Evolutionary conservation across 2,329 filamentous ascomycete species (phyloP).

Genomic region (Colletotrichum sp.): DNA sequence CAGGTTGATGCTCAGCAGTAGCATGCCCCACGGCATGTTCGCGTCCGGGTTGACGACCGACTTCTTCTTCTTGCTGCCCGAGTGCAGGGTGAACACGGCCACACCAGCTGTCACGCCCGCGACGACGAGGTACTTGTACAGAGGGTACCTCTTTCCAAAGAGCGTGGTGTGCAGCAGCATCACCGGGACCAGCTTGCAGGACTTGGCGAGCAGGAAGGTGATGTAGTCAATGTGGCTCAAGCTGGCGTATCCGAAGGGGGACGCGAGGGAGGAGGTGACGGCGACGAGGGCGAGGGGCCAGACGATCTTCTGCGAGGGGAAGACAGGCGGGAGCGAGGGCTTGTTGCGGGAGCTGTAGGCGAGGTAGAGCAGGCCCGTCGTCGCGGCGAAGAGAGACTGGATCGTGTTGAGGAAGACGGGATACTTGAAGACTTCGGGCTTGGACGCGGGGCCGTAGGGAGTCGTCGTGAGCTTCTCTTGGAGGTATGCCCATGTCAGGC

Average conservation of each 20-base stretch:
- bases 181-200: slow-evolving; percentile 97
- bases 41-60: slow-evolving; percentile 51
- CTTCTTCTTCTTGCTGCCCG: slow-evolving; percentile 59
- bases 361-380: slow-evolving; percentile 84
- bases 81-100: slow-evolving; percentile 92
- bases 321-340: slow-evolving; percentile 65
- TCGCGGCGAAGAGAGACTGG: slow-evolving; percentile 87
- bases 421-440: slow-evolving; percentile 84
- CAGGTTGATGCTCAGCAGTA: slow-evolving; percentile 86
- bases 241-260: slow-evolving; percentile 93
- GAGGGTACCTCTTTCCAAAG: slow-evolving; percentile 86
- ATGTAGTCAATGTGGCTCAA: slow-evolving; percentile 97
- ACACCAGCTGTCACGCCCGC: slow-evolving; percentile 90
- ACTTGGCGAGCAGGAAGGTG: slow-evolving; percentile 96
- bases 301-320: slow-evolving; percentile 78
- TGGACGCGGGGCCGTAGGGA: slow-evolving; percentile 69
- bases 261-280: slow-evolving; percentile 85
- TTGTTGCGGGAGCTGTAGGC: slow-evolving; percentile 63
- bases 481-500: slow-evolving; percentile 93
- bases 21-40: slow-evolving; percentile 78
- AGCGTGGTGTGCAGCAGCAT: slow-evolving; percentile 96
- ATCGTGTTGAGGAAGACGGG: slow-evolving; percentile 96
- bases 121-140: slow-evolving; percentile 97
- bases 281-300: slow-evolving; percentile 81
- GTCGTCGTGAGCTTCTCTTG: slow-evolving; percentile 98